Evolutionary conservation across 2,329 filamentous ascomycete genomes (phyloP).

Genomic region (Diaporthe sp.): DNA sequence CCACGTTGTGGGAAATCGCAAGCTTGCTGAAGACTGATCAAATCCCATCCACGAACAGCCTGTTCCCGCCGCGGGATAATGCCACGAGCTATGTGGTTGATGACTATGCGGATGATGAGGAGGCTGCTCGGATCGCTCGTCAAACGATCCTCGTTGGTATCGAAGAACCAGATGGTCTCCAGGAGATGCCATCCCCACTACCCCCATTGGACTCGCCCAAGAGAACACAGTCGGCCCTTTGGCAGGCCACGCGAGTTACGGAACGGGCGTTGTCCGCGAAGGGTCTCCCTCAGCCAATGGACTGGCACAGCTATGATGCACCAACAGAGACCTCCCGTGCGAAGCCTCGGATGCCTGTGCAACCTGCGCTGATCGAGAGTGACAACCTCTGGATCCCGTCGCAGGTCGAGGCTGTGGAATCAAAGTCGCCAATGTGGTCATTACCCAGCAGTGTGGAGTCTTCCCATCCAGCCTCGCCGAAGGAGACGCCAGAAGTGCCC

Average conservation of each 20-base stretch:
- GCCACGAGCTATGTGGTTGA: constrained; percentile 48
- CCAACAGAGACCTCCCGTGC: constrained; percentile 39
- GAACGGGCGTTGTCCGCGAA: constrained; percentile 18
- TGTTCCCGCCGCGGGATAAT: constrained; percentile 55
- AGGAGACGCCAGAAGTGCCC: neutral
- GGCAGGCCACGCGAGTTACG: constrained; percentile 27
- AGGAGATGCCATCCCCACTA: constrained; percentile 40
- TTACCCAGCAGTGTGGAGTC: constrained; percentile 9
- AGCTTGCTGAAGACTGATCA: constrained; percentile 67
- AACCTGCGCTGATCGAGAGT: constrained; percentile 38
- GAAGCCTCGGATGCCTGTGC: constrained; percentile 37
- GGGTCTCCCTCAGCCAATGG: constrained; percentile 36
- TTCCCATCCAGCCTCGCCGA: neutral
- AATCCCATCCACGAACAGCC: constrained; percentile 66
- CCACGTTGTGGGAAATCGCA: constrained; percentile 75
- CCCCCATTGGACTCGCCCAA: constrained; percentile 40
- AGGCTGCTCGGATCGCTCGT: constrained; percentile 43
- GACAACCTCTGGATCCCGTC: constrained; percentile 44
- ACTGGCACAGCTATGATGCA: constrained; percentile 42
- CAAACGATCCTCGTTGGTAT: constrained; percentile 53
- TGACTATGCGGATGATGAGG: constrained; percentile 51
- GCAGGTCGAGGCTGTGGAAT: neutral
- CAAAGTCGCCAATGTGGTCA: constrained; percentile 38
- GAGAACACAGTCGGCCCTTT: constrained; percentile 41
- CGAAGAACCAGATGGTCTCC: constrained; percentile 47